Evolutionary conservation across 1,139 yeast species (phyloP), one percentile per base, ranked within the genome.

Genomic region (Yamadazyma pseudoaaseri): DNA sequence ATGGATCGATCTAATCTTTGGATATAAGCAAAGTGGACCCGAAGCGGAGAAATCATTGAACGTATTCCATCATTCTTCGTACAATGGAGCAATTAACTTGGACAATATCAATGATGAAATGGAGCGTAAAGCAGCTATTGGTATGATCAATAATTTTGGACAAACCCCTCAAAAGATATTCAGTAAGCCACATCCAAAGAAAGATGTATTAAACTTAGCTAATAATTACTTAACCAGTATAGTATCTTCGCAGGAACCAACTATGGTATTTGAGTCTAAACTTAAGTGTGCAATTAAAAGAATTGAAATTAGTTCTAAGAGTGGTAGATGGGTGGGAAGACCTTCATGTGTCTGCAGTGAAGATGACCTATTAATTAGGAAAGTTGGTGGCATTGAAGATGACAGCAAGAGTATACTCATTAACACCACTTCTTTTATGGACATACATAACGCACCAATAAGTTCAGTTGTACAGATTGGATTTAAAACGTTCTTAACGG

Each of bases 101-200:
- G 95, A 85, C 44, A 70, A 67, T 22, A 81, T 86, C 29, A 69
- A 73, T 38, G 90, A 86, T 52, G 86, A 80, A 24, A 66, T 74
- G 41, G 95, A 86, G 52, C 72, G 81, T 42, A 67, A 79, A 24
- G 92, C 95, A 0, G 72, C 81, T 2, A 82, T 86, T 20, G 90
- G 95, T 1, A 83, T 84, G 51, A 86, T 86, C 30, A 90, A 86
- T 51, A 86, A 86, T 54, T 86, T 86, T 65, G 96, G 96, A 0
- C 96, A 86, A 53, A 86, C 95, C 0, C 96, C 96, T 1, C 52
- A 72, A 30, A 85, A 82, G 45, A 61, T 86, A 9, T 86, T 86
- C 47, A 62, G 58, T 7, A 70, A 67, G 36, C 80, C 87, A 0
- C 96, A 86, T 54, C 79, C 83, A 1, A 43, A 51, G 25, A 68